Evolutionary conservation across 305 asterid species (phyloP).

Genomic region (Rubia tinctorum): DNA sequence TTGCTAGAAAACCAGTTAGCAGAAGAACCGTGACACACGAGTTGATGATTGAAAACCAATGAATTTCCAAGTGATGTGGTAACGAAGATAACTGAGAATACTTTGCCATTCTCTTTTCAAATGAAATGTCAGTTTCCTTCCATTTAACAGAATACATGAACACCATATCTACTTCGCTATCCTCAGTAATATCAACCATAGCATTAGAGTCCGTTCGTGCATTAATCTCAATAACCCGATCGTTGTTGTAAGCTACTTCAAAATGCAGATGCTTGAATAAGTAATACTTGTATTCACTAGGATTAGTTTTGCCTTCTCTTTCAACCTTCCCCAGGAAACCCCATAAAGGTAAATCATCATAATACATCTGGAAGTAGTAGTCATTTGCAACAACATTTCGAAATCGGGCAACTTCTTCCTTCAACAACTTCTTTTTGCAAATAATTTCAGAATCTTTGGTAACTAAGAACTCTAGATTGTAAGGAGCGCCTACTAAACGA

Average conservation of each 20-base stretch:
- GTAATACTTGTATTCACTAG: slow-evolving; percentile 26
- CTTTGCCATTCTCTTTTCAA: slow-evolving; percentile 32
- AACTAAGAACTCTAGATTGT: slow-evolving; percentile 31
- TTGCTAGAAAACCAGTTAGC: slow-evolving; percentile 32
- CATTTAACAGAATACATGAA: slow-evolving; percentile 31
- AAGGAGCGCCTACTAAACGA: slow-evolving; percentile 32
- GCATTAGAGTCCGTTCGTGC: slow-evolving; percentile 29
- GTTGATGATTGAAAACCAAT: slow-evolving; percentile 33
- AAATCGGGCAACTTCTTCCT: slow-evolving; percentile 26
- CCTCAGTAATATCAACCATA: slow-evolving; percentile 26
- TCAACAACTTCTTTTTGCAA: slow-evolving; percentile 32
- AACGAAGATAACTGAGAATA: slow-evolving; percentile 22
- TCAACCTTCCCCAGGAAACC: slow-evolving; percentile 40
- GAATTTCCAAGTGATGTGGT: slow-evolving; percentile 31
- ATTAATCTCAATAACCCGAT: slow-evolving; percentile 33
- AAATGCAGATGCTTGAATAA: slow-evolving; percentile 33
- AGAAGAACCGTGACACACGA: slow-evolving; percentile 35
- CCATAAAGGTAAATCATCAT: slow-evolving; percentile 39
- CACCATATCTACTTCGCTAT: slow-evolving; percentile 25
- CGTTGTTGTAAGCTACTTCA: slow-evolving; percentile 30
- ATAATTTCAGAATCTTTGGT: slow-evolving; percentile 24
- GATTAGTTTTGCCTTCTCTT: slow-evolving; percentile 22
- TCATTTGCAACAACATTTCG: slow-evolving; percentile 34
- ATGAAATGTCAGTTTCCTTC: slow-evolving; percentile 25
- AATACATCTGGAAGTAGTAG: slow-evolving; percentile 40